phyloP scores from a whole-genome alignment of 352 stramenopile genomes.

The Nothophytophthora sp. region DNA sequence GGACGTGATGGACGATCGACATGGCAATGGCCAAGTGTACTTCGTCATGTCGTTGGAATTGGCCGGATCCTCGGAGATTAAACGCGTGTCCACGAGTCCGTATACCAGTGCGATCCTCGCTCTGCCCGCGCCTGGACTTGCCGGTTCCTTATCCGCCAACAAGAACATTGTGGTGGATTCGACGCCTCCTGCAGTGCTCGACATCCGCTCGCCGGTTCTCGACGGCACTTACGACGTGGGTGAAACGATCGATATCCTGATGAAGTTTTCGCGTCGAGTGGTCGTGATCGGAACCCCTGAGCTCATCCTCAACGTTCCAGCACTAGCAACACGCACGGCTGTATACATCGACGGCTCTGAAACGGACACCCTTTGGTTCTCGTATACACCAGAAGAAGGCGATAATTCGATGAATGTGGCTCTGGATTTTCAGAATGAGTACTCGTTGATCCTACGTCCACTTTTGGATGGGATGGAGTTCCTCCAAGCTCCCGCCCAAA shows the following conservation, averaged over 20 bases:
- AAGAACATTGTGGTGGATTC: slow-evolving; percentile 56
- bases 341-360: slow-evolving; percentile 52
- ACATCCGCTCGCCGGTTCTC: slow-evolving; percentile 31
- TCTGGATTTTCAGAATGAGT: slow-evolving; percentile 44
- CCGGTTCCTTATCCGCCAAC: slow-evolving; percentile 43
- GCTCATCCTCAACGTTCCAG: slow-evolving; percentile 54
- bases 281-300: slow-evolving; percentile 43
- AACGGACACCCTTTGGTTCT: slow-evolving; percentile 46
- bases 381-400: slow-evolving; percentile 38
- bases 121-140: slow-evolving; percentile 43
- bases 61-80: slow-evolving; percentile 37
- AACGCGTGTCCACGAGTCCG: slow-evolving; percentile 45
- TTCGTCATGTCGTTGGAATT: slow-evolving; percentile 55
- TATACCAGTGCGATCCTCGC: slow-evolving; percentile 39
- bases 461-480: slow-evolving; percentile 31
- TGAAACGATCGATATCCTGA: slow-evolving; percentile 45
- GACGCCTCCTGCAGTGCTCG: slow-evolving; percentile 38
- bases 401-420: slow-evolving; percentile 48
- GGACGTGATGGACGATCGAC: slow-evolving; percentile 57
- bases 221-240: slow-evolving; percentile 74
- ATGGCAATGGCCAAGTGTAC: slow-evolving; percentile 28
- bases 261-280: slow-evolving; percentile 59
- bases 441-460: slow-evolving; percentile 44
- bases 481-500: slow-evolving; percentile 28
- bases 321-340: slow-evolving; percentile 35